Conservation (phyloP, 1,284 basidiomycete species). For the Trametes sp. region DNA sequence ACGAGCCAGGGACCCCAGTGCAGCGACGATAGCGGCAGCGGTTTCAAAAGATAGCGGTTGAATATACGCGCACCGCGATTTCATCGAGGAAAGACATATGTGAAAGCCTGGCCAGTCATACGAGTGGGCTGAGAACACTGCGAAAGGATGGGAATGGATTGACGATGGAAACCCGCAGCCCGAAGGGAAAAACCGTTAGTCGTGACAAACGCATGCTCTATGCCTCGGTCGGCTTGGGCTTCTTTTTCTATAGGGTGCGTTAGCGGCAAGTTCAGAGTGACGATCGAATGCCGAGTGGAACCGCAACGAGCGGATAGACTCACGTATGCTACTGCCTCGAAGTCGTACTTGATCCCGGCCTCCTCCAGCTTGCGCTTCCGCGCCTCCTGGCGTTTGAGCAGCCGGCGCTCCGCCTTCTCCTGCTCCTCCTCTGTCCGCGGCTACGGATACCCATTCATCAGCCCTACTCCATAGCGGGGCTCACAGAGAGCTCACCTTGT, state of each 20-base stretch:
- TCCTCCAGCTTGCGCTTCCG: slow-evolving; percentile 84
- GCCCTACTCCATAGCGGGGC: no score
- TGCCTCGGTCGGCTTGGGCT: slow-evolving; percentile 36
- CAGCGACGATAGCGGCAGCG: not conserved
- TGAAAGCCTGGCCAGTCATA: no score
- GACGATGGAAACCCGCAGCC: not conserved
- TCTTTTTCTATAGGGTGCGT: slow-evolving; percentile 35
- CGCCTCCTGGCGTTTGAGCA: slow-evolving; percentile 81
- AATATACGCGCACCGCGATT: not conserved
- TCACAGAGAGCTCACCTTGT: slow-evolving; percentile 87
- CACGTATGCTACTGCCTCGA: slow-evolving; percentile 78
- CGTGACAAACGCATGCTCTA: slow-evolving; percentile 18
- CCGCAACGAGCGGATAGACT: slow-evolving; percentile 36
- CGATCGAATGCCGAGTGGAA: not conserved
- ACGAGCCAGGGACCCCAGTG: slow-evolving; percentile 17
- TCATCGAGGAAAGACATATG: not conserved
- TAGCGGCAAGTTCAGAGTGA: slow-evolving; percentile 5
- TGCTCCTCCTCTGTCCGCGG: slow-evolving; percentile 80
- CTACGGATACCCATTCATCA: no score
- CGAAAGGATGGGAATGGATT: not conserved
- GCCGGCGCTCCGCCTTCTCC: slow-evolving; percentile 68
- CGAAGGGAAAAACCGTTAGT: not conserved
- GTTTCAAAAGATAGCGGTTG: not conserved
- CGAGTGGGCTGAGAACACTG: not conserved
- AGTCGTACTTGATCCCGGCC: slow-evolving; percentile 90